A percentile compares a stretch with the other conserved stretches of the same genome.
Evolutionary conservation across 352 stramenopile genomes (phyloP).

Genomic region (Plasmopara viticola): DNA sequence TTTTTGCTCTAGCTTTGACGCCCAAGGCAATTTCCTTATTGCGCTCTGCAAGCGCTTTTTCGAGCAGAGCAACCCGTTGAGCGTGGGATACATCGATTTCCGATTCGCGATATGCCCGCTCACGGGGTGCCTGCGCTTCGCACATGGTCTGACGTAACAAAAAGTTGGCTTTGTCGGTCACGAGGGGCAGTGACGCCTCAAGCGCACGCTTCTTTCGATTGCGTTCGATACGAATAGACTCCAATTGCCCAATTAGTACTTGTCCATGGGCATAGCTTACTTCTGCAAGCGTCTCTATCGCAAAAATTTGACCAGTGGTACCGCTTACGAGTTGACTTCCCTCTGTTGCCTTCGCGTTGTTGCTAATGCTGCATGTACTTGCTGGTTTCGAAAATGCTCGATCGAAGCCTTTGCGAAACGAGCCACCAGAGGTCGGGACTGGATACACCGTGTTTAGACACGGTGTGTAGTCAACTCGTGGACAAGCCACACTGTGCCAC

Average conservation of each 20-base stretch:
- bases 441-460: conserved; percentile 77
- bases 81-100: conserved; percentile 85
- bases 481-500: no score
- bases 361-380: no score
- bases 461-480: no score
- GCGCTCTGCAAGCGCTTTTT: conserved; percentile 78
- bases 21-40: conserved; percentile 85
- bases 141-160: conserved; percentile 88
- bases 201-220: conserved; percentile 82
- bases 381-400: no score
- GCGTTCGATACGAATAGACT: conserved; percentile 90
- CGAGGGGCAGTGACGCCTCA: conserved; percentile 86
- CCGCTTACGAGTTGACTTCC: no score
- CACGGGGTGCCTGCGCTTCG: conserved; percentile 86
- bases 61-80: conserved; percentile 69
- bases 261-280: conserved; percentile 54
- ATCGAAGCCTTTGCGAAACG: conserved; percentile 55
- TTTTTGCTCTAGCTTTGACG: conserved; percentile 67
- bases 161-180: conserved; percentile 92
- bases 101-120: conserved; percentile 84
- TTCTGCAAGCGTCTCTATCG: conserved; percentile 79
- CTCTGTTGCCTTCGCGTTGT: no score
- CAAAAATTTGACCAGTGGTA: conserved; percentile 54
- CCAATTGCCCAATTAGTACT: conserved; percentile 71
- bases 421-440: conserved; percentile 54